Conservation (phyloP, 2,329 filamentous ascomycete species). For the Beauveria scarabaeidicola region DNA sequence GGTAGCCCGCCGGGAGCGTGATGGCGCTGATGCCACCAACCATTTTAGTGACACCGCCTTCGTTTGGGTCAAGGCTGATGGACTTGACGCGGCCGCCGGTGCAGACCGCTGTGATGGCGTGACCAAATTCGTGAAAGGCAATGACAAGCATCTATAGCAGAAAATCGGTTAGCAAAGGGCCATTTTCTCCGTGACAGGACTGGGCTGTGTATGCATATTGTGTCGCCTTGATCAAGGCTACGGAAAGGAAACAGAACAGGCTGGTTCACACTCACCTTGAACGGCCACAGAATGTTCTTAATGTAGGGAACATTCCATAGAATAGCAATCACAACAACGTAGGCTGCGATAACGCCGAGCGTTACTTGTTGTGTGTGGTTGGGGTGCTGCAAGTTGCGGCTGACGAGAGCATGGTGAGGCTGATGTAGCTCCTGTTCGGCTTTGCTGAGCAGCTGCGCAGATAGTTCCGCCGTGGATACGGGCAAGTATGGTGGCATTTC, state of each 20-base stretch:
- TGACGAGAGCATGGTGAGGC: conserved; percentile 25
- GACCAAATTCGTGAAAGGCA: conserved; percentile 73
- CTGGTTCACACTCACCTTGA: conserved; percentile 50
- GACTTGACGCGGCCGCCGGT: conserved; percentile 68
- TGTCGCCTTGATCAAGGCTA: not conserved
- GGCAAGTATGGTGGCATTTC: not conserved
- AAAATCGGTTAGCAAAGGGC: not conserved
- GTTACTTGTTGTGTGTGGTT: conserved; percentile 64
- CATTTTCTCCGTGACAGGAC: not conserved
- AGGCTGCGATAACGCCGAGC: conserved; percentile 60
- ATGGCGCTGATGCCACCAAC: conserved; percentile 60
- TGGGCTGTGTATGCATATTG: not conserved
- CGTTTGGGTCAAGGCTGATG: conserved; percentile 67
- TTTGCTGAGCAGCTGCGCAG: not conserved
- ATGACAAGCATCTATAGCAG: conserved; percentile 66
- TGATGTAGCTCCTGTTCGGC: not conserved
- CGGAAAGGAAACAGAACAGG: too few relatives aligned
- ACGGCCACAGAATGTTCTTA: conserved; percentile 68
- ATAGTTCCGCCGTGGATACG: not conserved
- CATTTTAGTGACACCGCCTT: conserved; percentile 74
- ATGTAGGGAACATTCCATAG: conserved; percentile 75
- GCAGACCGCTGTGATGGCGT: conserved; percentile 62
- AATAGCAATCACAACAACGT: conserved; percentile 65
- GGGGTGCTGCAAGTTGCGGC: conserved; percentile 47
- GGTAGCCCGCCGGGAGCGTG: conserved; percentile 68